Conservation (phyloP, 1,284 basidiomycete species). For the Ustilago bromivora region DNA sequence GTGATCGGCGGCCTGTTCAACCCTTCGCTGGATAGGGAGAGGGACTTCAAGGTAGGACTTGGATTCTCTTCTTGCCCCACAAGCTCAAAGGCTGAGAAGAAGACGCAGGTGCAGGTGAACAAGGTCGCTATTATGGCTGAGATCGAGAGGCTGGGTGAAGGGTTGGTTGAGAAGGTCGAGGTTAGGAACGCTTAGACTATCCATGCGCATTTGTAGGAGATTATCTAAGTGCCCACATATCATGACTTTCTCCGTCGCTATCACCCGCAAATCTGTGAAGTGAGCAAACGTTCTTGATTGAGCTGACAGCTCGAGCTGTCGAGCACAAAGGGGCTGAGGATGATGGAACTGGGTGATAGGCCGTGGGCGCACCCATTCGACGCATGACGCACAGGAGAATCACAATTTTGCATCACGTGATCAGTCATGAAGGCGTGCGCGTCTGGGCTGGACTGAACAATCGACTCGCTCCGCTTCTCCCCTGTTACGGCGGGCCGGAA, state of each 20-base stretch:
- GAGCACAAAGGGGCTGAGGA: background rate
- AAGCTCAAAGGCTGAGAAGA: conserved; percentile 12
- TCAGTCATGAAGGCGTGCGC: background rate
- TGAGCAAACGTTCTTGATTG: background rate
- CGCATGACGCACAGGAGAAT: too few relatives aligned
- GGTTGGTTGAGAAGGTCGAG: conserved; percentile 73
- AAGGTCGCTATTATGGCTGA: conserved; percentile 79
- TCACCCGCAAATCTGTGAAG: background rate
- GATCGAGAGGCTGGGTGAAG: conserved; percentile 81
- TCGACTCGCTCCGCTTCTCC: too few relatives aligned
- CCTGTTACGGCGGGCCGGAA: too few relatives aligned
- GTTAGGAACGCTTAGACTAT: conserved; percentile 16
- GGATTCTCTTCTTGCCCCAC: conserved; percentile 76
- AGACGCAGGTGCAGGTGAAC: conserved; percentile 76
- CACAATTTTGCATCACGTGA: too few relatives aligned
- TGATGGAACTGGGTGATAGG: background rate
- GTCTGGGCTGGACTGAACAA: background rate
- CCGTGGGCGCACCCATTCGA: too few relatives aligned
- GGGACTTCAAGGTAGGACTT: conserved; percentile 83
- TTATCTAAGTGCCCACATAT: too few relatives aligned
- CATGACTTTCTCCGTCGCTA: too few relatives aligned
- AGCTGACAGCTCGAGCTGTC: background rate
- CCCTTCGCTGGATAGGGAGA: conserved; percentile 72
- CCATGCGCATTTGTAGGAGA: background rate
- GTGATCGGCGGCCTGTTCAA: conserved; percentile 89